These are phyloP conservation scores for Claviceps citrina DNA, from an alignment of 2,329 filamentous ascomycete species.

Conservation along the genomic window DNA sequence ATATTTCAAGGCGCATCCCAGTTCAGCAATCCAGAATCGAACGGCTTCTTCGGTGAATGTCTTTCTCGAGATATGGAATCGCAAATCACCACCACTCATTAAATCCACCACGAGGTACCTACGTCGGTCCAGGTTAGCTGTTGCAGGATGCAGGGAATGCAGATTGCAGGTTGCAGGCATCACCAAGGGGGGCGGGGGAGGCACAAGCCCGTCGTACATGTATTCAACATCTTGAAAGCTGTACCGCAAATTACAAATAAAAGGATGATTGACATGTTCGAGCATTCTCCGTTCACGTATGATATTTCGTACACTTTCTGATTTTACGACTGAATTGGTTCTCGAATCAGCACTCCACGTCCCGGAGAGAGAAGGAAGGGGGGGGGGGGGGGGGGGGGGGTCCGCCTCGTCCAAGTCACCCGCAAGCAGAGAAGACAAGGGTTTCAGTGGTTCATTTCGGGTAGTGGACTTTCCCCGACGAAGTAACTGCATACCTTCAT, in stretches of 20 bases:
- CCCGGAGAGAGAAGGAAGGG: too few relatives aligned
- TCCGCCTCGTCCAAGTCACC: background rate
- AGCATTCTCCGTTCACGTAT: conserved; percentile 95
- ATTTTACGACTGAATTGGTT: conserved; percentile 62
- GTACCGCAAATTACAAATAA: conserved; percentile 95
- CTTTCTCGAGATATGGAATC: conserved; percentile 95
- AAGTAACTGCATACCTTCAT: conserved; percentile 56
- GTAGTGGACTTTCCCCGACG: background rate
- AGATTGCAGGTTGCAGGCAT: background rate
- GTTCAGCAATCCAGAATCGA: conserved; percentile 89
- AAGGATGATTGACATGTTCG: conserved; percentile 93
- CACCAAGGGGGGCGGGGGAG: background rate
- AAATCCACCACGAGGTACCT: conserved; percentile 96
- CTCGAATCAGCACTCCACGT: background rate
- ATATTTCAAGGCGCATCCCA: conserved; percentile 81
- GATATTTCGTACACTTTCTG: conserved; percentile 95
- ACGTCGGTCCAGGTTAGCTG: conserved; percentile 5
- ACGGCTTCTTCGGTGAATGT: conserved; percentile 96
- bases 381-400: too few relatives aligned
- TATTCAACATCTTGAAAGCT: conserved; percentile 99
- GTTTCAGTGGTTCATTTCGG: background rate
- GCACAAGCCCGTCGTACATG: conserved; percentile 48
- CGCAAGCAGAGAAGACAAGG: too few relatives aligned
- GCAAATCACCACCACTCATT: conserved; percentile 92
- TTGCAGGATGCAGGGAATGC: background rate